These are phyloP conservation scores for Trichoderma gamsii DNA, from an alignment of 495 filamentous ascomycete genomes.

Conservation along the genomic window DNA sequence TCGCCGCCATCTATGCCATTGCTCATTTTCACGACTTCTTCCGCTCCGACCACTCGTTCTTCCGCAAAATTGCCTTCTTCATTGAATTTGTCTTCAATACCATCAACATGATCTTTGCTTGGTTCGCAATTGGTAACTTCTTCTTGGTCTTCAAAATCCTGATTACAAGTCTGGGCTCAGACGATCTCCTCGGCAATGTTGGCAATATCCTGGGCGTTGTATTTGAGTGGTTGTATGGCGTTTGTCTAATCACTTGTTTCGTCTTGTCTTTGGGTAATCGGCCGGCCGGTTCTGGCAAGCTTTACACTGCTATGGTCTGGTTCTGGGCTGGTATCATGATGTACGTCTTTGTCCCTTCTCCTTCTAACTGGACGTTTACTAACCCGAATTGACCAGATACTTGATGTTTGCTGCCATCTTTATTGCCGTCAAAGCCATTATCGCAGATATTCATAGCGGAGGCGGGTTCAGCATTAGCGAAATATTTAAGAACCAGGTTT, in stretches of 20 bases:
- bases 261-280: conserved; percentile 92
- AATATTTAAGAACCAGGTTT: conserved; percentile 79
- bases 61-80: conserved; percentile 83
- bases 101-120: conserved; percentile 94
- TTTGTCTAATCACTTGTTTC: conserved; percentile 88
- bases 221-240: conserved; percentile 95
- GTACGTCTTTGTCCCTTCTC: conserved; percentile 38
- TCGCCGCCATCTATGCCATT: conserved; percentile 93
- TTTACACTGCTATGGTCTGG: conserved; percentile 94
- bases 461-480: conserved; percentile 57
- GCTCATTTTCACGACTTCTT: conserved; percentile 92
- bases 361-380: conserved; percentile 16
- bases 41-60: conserved; percentile 79
- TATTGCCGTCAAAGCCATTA: conserved; percentile 84
- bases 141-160: conserved; percentile 98
- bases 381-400: conserved; percentile 49
- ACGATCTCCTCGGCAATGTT: conserved; percentile 59
- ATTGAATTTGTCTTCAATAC: conserved; percentile 93
- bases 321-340: conserved; percentile 96
- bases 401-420: conserved; percentile 91
- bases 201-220: conserved; percentile 79
- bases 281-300: conserved; percentile 85
- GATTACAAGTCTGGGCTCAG: conserved; percentile 70
- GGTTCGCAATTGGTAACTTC: conserved; percentile 99
- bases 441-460: conserved; percentile 51